Evolutionary conservation across 2,329 filamentous ascomycete species (phyloP).

Genomic region (Sclerotinia minor): DNA sequence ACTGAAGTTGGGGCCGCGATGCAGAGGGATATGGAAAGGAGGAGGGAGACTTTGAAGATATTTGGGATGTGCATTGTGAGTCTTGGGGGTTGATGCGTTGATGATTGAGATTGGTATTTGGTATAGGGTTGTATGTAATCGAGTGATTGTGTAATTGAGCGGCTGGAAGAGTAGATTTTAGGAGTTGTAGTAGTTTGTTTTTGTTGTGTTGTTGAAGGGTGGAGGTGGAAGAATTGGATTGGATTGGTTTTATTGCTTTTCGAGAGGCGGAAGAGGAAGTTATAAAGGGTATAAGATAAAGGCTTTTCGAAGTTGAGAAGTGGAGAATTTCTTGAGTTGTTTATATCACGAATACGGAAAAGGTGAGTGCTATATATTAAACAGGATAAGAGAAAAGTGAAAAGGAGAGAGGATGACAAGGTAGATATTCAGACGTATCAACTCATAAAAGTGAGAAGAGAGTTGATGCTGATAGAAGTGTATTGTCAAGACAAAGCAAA

Average conservation of each 20-base stretch:
- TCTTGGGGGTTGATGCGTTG: not conserved
- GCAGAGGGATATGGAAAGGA: not conserved
- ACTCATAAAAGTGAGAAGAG: not conserved
- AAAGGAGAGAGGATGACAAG: not conserved
- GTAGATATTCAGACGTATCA: not conserved
- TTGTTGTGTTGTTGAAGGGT: not conserved
- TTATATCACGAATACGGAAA: not conserved
- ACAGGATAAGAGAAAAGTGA: not conserved
- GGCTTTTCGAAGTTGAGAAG: too few relatives aligned
- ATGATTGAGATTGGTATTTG: not conserved
- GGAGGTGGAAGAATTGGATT: not conserved
- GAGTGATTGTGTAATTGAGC: not conserved
- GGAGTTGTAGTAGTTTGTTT: too few relatives aligned
- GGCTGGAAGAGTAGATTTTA: not conserved
- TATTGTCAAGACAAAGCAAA: not conserved
- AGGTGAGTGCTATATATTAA: not conserved
- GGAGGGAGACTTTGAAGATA: conserved; percentile 1
- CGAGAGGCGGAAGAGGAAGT: not conserved
- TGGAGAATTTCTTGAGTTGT: too few relatives aligned
- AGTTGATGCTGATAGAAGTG: not conserved
- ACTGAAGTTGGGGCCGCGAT: conserved; percentile 1
- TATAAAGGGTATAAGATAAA: not conserved
- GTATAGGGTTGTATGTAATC: not conserved
- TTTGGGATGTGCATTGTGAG: not conserved
- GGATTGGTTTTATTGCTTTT: not conserved